A percentile compares a stretch with the other conserved stretches of the same genome.
Conservation (phyloP, 257 asterid genomes). For the Gardenia jasminoides region DNA sequence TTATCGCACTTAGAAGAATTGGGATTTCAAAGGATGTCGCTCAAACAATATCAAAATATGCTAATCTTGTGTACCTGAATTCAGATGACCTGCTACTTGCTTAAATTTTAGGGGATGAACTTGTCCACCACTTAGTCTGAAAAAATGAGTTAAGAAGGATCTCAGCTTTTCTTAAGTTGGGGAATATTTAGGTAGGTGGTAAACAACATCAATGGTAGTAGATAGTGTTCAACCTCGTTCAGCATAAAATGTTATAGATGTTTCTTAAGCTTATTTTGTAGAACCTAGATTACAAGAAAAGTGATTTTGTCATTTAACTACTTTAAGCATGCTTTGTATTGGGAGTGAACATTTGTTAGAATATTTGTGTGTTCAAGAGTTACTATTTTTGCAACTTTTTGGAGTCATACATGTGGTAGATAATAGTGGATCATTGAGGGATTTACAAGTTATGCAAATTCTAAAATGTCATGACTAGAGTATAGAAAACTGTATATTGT, state of each 20-base stretch:
- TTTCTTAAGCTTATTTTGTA: not conserved
- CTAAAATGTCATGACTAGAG: too few species aligned
- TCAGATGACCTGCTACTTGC: constrained; percentile 49
- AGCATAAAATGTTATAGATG: not conserved
- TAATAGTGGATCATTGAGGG: too few species aligned
- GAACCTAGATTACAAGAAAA: not conserved
- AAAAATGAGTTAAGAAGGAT: not conserved
- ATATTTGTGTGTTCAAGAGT: too few species aligned
- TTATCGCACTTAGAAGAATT: constrained; percentile 45
- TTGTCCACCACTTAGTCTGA: not conserved
- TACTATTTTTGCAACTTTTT: too few species aligned
- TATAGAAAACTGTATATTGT: too few species aligned
- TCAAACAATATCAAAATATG: constrained; percentile 29
- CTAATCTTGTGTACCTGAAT: constrained; percentile 47
- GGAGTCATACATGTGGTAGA: too few species aligned
- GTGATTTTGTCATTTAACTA: not conserved
- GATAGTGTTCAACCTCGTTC: not conserved
- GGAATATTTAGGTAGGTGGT: not conserved
- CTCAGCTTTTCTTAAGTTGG: not conserved
- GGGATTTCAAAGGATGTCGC: constrained; percentile 59
- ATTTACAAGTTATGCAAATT: too few species aligned
- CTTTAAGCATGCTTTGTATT: not conserved
- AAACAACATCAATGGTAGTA: not conserved
- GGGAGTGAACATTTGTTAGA: not conserved
- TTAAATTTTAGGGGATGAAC: constrained; percentile 37